phyloP scores from a whole-genome alignment of 306 rosid genomes.

The Quercus engelmannii region DNA sequence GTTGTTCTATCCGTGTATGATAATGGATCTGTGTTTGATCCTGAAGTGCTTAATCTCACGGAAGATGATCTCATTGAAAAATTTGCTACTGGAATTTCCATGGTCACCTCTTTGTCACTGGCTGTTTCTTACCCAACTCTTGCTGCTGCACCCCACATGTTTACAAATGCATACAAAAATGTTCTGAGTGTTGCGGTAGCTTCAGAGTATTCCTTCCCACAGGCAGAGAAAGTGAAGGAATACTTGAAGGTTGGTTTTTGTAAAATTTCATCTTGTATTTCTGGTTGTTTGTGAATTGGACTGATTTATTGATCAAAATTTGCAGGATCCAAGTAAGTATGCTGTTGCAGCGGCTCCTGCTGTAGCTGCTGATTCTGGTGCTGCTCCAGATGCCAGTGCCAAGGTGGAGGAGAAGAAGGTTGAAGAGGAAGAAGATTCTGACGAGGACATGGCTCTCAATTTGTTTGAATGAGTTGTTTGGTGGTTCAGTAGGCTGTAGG shows the following conservation, averaged over 20 bases:
- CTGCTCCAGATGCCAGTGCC: not conserved
- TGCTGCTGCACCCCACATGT: slow-evolving; percentile 60
- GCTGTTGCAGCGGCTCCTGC: not conserved
- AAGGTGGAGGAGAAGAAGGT: not conserved
- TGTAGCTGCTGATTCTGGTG: not conserved
- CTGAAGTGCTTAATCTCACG: slow-evolving; percentile 55
- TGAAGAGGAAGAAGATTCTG: not conserved
- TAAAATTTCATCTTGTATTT: not conserved
- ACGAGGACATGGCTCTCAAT: not conserved
- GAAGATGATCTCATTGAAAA: slow-evolving; percentile 53
- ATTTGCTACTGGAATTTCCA: slow-evolving; percentile 49
- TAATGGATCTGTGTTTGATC: slow-evolving; percentile 49
- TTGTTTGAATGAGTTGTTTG: slow-evolving; percentile 15
- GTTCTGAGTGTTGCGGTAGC: slow-evolving; percentile 43
- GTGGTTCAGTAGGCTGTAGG: not conserved
- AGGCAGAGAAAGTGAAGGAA: slow-evolving; percentile 52
- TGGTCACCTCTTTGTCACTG: slow-evolving; percentile 48
- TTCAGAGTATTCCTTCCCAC: slow-evolving; percentile 47
- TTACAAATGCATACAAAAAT: slow-evolving; percentile 49
- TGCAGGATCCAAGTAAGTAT: slow-evolving; percentile 25
- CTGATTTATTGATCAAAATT: not conserved
- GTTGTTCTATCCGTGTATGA: slow-evolving; percentile 43
- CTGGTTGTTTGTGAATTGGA: not conserved
- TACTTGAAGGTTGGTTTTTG: slow-evolving; percentile 32
- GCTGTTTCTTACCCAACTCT: slow-evolving; percentile 54